Evolutionary conservation across 495 filamentous ascomycete species (phyloP).

Genomic region (Barbatosphaeria neglecta): DNA sequence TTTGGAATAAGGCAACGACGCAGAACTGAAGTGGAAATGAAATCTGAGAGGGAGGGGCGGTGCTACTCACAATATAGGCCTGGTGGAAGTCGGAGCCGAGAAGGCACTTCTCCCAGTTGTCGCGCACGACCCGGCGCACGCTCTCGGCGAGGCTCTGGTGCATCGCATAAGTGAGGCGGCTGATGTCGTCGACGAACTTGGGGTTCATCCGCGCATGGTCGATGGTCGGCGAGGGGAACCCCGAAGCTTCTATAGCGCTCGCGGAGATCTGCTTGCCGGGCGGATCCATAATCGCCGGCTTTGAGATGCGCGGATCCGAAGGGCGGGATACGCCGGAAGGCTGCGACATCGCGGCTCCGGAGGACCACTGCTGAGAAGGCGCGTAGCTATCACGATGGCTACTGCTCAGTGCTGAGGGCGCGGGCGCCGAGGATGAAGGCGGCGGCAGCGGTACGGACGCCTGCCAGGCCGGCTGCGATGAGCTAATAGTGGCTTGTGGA

Average conservation of each 20-base stretch:
- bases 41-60: not conserved
- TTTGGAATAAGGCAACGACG: too few species aligned
- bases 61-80: conserved; percentile 33
- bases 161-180: conserved; percentile 27
- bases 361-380: not conserved
- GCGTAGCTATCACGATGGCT: too few species aligned
- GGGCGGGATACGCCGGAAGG: conserved; percentile 1
- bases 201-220: conserved; percentile 23
- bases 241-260: conserved; percentile 3
- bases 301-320: conserved; percentile 4
- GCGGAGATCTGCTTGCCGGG: conserved; percentile 12
- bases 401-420: too few species aligned
- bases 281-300: conserved; percentile 30
- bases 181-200: conserved; percentile 30
- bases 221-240: conserved; percentile 27
- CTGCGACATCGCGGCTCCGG: not conserved
- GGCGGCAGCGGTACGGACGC: too few species aligned
- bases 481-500: too few species aligned
- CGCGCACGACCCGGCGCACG: conserved; percentile 30
- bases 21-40: not conserved
- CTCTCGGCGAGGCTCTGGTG: conserved; percentile 30
- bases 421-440: too few species aligned
- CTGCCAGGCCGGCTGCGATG: too few species aligned
- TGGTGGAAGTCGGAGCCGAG: conserved; percentile 40
- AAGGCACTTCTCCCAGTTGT: conserved; percentile 39